Evolutionary conservation across 345 rosid species (phyloP), one percentile per base, ranked within the genome.

Genomic region (Nephelium lappaceum): DNA sequence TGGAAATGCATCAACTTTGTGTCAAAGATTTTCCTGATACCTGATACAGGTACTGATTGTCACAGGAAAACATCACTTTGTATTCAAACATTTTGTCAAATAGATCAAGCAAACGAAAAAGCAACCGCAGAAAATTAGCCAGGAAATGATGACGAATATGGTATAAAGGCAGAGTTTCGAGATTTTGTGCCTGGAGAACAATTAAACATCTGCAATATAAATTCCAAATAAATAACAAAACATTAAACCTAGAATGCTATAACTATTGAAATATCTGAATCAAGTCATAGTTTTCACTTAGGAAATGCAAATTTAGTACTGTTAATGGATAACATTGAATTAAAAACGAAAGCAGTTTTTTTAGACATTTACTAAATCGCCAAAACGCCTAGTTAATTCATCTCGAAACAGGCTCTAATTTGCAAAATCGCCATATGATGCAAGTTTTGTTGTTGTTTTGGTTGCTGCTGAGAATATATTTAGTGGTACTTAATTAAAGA

Each of bases 1-100:
- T 79, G 83, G 72, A 68, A 15, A 12, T 83, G 85, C 65, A 21
- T 67, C 43, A 72, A 23, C 81, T 80, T 80, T 65, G 64, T 78
- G 65, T 75, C 65, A 45, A 74, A 69, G 31, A 79, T 57, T 8
- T 49, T 19, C 62, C 71, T 66, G 8, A 77, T 55, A 8, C 85
- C 85, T n/a, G n/a, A n/a, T n/a, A n/a, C n/a, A 75, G 85, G 90
- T 10, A 83, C 87, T 86, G 71, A 42, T 72, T n/a, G 55, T 72
- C 19, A 82, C 53, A 84, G 70, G 65, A 12, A 41, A 45, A 45
- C 49, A 45, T 45, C 49, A 10, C 61, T 66, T 19, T 73, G 11
- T 75, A 11, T 80, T 82, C 38, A 65, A 77, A 66, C 1, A 9
- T 45, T 73, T 80, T 0, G 38, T 24, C 41, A 84, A 84, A 18